These are phyloP conservation scores for Leccinum idahoense DNA, from an alignment of 1,284 basidiomycete species.

Conservation along the genomic window DNA sequence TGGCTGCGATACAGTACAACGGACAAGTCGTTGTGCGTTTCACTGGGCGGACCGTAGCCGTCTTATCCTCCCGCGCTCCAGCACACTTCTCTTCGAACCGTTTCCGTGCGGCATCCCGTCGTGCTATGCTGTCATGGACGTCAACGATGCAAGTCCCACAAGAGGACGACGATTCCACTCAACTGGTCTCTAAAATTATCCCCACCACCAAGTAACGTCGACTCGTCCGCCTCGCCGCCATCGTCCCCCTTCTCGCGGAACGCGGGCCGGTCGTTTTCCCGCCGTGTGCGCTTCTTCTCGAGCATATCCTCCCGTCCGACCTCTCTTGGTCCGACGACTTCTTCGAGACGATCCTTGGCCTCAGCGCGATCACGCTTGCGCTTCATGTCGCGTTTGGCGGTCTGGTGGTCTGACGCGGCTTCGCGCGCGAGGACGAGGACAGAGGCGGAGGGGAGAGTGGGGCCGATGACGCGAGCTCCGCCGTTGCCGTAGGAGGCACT, in stretches of 20 bases:
- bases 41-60: conserved; percentile 19
- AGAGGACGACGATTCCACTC: not conserved
- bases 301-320: conserved; percentile 69
- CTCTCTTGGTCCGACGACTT: conserved; percentile 66
- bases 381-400: conserved; percentile 48
- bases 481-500: not conserved
- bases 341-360: conserved; percentile 65
- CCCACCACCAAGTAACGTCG: conserved; percentile 65
- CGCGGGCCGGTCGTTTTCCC: conserved; percentile 53
- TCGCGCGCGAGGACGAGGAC: conserved; percentile 67
- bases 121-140: conserved; percentile 47
- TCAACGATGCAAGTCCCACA: conserved; percentile 8
- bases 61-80: conserved; percentile 41
- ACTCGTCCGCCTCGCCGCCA: conserved; percentile 62
- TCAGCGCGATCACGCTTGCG: conserved; percentile 63
- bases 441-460: conserved; percentile 58
- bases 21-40: too few relatives aligned
- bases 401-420: conserved; percentile 41
- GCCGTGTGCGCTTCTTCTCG: conserved; percentile 66
- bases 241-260: conserved; percentile 72
- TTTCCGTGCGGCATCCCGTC: conserved; percentile 58
- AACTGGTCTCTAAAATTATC: conserved; percentile 70
- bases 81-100: conserved; percentile 49
- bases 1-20: too few relatives aligned
- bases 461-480: conserved; percentile 44